Evolutionary conservation across 2,329 filamentous ascomycete species (phyloP), one percentile per base, ranked within the genome.

Genomic region (Fusarium torulosum): DNA sequence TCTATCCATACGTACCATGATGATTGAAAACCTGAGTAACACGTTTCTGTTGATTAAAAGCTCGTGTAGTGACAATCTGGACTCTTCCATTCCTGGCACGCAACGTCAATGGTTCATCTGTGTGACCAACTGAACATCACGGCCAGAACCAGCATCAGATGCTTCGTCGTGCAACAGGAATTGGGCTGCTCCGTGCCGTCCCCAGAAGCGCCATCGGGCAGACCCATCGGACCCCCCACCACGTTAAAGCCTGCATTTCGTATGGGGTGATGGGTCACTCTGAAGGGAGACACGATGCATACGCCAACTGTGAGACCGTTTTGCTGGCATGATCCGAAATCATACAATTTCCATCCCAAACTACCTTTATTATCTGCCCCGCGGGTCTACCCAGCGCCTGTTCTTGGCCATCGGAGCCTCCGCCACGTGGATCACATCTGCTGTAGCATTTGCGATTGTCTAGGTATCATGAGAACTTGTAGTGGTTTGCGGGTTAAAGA

Each of bases 261-360:
- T 55, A 68, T 68, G 65, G 66, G 65, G 61, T 69, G 66, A 68
- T 54, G 54, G 56, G 49, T 50, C 31, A 17, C 35, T 19, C 20
- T 45, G 37, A 23, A 44, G 29, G 11, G 37, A 67, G 63, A 59
- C 53, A 52, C 50, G 62, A 66, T 62, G 53, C 41, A 42, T 27
- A 53, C 46, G 47, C 53, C 41, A 61, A 53, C 52, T 41, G 35
- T 51, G 37, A 66, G 37, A 31, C 55, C 55, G 45, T 65, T 59
- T 49, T 58, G 51, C 47, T 56, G 65, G 50, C 53, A 67, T 70
- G 59, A 61, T 66, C 49, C 40, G 51, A 56, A 66, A 66, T 69
- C 66, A 71, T 46, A 57, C 63, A 63, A 70, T 55, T 37, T 38
- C 50, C 50, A 25, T 33, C 37, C 45, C 19, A 25, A 31, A 50